Conservation (phyloP, 208 protist genomes). For the Angomonas desouzai region DNA sequence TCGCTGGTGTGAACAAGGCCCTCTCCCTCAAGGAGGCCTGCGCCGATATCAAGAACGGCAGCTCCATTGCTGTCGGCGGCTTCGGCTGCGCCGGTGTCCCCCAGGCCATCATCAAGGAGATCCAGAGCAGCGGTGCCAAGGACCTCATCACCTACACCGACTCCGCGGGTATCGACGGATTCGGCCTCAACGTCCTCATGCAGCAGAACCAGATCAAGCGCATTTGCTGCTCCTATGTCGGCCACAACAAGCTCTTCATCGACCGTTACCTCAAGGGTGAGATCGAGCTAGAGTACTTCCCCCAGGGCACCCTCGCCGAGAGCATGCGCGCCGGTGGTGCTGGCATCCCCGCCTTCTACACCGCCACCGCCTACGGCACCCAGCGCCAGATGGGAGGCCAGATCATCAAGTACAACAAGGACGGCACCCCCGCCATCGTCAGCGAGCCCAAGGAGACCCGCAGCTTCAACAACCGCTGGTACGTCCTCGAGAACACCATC, state of each 20-base stretch:
- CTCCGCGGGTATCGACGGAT: constrained; percentile 95
- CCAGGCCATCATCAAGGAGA: constrained; percentile 87
- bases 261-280: constrained; percentile 93
- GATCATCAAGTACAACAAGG: constrained; percentile 92
- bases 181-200: constrained; percentile 94
- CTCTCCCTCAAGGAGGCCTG: constrained; percentile 67
- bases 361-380: constrained; percentile 93
- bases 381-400: constrained; percentile 86
- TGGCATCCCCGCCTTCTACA: constrained; percentile 98
- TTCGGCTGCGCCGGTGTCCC: constrained; percentile 96
- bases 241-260: constrained; percentile 95
- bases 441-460: constrained; percentile 82
- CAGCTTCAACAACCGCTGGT: constrained; percentile 86
- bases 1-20: constrained; percentile 69
- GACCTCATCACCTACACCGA: constrained; percentile 94
- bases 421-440: constrained; percentile 60
- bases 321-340: constrained; percentile 92
- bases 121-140: constrained; percentile 83
- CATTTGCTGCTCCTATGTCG: constrained; percentile 94
- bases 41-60: constrained; percentile 59
- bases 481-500: constrained; percentile 91
- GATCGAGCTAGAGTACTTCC: constrained; percentile 95
- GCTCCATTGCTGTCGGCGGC: constrained; percentile 88
- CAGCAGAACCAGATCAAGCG: constrained; percentile 85
- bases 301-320: constrained; percentile 96